These are phyloP conservation scores for Nitzschia palea DNA, from an alignment of 108 stramenopile species.

Conservation along the genomic window DNA sequence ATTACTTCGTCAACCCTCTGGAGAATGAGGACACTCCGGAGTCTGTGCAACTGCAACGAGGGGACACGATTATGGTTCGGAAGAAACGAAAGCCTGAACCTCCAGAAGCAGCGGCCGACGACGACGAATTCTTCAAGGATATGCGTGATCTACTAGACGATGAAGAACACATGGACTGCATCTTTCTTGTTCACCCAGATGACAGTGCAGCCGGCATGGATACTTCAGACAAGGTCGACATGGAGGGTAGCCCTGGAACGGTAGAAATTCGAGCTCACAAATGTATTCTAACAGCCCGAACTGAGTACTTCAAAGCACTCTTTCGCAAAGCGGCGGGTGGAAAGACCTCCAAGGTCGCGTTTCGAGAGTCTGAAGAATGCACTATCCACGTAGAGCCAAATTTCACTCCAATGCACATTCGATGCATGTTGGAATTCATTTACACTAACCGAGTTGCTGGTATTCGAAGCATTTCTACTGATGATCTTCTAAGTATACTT, in stretches of 20 bases:
- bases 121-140: slow-evolving; percentile 86
- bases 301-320: slow-evolving; percentile 96
- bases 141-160: slow-evolving; percentile 86
- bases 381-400: slow-evolving; percentile 75
- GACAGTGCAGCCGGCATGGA: slow-evolving; percentile 23
- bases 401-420: slow-evolving; percentile 77
- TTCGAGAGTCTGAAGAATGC: slow-evolving; percentile 73
- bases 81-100: slow-evolving; percentile 74
- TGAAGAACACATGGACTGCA: slow-evolving; percentile 87
- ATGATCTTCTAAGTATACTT: slow-evolving; percentile 76
- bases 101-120: slow-evolving; percentile 84
- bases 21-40: slow-evolving; percentile 94
- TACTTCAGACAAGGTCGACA: slow-evolving; percentile 27
- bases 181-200: slow-evolving; percentile 62
- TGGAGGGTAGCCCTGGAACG: not conserved
- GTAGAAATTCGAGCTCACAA: slow-evolving; percentile 92
- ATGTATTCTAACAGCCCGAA: slow-evolving; percentile 91
- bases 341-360: slow-evolving; percentile 33
- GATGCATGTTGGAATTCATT: slow-evolving; percentile 91
- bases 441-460: slow-evolving; percentile 91
- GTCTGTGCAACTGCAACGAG: slow-evolving; percentile 86
- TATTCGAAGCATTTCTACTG: slow-evolving; percentile 55
- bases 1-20: slow-evolving; percentile 93
- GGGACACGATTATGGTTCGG: slow-evolving; percentile 92
- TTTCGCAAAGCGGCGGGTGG: slow-evolving; percentile 76